phyloP scores from a whole-genome alignment of 805 yeast species.

The Saitoella complicata region DNA sequence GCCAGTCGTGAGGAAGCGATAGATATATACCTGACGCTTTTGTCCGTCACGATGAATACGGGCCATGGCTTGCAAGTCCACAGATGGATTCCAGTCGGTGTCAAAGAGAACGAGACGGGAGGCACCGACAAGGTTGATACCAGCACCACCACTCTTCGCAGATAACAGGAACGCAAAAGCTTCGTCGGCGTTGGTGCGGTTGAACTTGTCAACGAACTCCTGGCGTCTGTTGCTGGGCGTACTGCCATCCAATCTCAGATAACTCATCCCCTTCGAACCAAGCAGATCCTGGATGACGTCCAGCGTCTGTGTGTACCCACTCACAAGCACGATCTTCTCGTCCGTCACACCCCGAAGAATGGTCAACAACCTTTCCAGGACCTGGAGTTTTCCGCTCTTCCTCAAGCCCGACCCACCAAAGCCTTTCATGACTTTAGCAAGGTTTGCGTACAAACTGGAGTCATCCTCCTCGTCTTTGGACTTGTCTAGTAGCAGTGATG shows the following conservation, averaged over 20 bases:
- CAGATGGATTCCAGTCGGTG: conserved; percentile 94
- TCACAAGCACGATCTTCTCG: conserved; percentile 74
- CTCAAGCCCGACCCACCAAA: conserved; percentile 4
- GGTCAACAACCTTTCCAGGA: conserved; percentile 40
- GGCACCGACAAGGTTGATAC: conserved; percentile 80
- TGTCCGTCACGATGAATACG: conserved; percentile 93
- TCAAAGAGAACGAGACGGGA: conserved; percentile 73
- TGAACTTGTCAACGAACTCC: conserved; percentile 51
- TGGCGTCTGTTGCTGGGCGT: conserved; percentile 56
- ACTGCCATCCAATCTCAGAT: conserved; percentile 65
- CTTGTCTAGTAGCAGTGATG: conserved; percentile 31
- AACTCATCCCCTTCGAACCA: conserved; percentile 32
- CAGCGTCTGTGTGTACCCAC: conserved; percentile 75
- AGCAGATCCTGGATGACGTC: conserved; percentile 54
- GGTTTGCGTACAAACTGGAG: background rate
- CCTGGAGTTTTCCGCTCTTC: conserved; percentile 46
- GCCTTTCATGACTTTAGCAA: background rate
- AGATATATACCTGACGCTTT: conserved; percentile 55
- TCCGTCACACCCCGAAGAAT: conserved; percentile 28
- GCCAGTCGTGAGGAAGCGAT: conserved; percentile 74
- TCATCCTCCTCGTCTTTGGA: conserved; percentile 1
- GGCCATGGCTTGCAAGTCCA: conserved; percentile 90
- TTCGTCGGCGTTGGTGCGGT: conserved; percentile 26
- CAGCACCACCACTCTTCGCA: conserved; percentile 80
- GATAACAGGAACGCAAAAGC: conserved; percentile 60